Evolutionary conservation across 2,329 filamentous ascomycete genomes (phyloP).

Genomic region (Talaromyces funiculosus): DNA sequence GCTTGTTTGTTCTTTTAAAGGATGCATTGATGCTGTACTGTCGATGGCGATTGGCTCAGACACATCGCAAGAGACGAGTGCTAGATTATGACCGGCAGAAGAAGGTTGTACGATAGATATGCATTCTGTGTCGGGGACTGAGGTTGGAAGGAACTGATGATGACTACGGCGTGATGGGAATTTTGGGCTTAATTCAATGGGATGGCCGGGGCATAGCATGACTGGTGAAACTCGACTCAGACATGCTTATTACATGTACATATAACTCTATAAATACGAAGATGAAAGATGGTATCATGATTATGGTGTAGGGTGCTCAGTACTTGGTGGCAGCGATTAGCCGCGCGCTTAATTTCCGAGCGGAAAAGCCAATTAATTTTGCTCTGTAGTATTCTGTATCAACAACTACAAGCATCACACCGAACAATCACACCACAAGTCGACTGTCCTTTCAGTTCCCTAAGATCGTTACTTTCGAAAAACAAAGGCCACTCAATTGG

Average conservation of each 20-base stretch:
- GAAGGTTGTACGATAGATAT: constrained; percentile 15
- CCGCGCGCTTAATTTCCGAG: constrained; percentile 5
- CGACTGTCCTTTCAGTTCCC: too few relatives aligned
- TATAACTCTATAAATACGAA: neutral
- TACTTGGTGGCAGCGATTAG: neutral
- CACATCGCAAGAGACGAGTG: constrained; percentile 42
- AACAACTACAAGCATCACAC: neutral
- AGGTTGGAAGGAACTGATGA: neutral
- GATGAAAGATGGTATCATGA: neutral
- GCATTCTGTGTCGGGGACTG: neutral
- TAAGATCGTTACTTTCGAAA: too few relatives aligned
- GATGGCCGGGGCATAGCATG: neutral
- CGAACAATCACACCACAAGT: too few relatives aligned
- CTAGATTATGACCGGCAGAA: constrained; percentile 43
- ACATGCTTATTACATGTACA: constrained; percentile 2
- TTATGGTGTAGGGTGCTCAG: neutral
- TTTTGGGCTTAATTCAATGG: neutral
- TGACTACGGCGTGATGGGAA: constrained; percentile 7
- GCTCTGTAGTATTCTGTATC: neutral
- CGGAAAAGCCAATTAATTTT: constrained; percentile 5
- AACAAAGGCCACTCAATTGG: too few relatives aligned
- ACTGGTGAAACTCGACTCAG: neutral
- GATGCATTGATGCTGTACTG: constrained; percentile 58
- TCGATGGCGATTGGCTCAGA: constrained; percentile 44
- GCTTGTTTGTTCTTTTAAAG: constrained; percentile 79